Base-by-base conservation (phyloP, 352 stramenopile genomes). In the Aphanomyces invadans region DNA sequence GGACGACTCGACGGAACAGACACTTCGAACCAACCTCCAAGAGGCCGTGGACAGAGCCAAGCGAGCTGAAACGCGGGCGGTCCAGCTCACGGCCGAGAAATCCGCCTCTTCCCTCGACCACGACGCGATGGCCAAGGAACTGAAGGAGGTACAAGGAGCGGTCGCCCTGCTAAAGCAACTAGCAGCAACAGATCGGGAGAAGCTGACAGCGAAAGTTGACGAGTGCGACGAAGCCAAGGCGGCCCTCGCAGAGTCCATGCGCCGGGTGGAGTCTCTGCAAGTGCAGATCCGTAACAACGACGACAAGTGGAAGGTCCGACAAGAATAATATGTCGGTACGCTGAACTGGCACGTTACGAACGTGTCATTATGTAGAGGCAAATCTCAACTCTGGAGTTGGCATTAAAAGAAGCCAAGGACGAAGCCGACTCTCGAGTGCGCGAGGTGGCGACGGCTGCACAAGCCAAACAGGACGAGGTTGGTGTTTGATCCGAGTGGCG, bases 401-500 rank as follows among this genome's bases (percentile, higher is more conserved):
- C 55, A 15, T 3, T 38, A 3, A 26, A 11, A 2, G 25, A 48
- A 29, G 55, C 36, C 32, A 52, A 64, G 55, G 33, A 45, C 10
- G 21, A 45, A 32, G 5, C 19, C 17, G 55, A 52, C 9, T 32
- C 32, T n/a, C 19, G 19, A 62, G 25, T 25, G 2, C 28, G 33
- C 5, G 31, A 42, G 3, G 25, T 28, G 5, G 36, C 54, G 11
- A n/a, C 31, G 9, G 9, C 33, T 2, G n/a, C 21, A 28, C 36
- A 64, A 64, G 55, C 21, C 36, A 64, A 64, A 21, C 19, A 25
- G 3, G 31, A 64, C 55, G 55, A 45, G 55, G 55, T 64, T 51
- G 26, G 1, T 21, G 21, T 33, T 21, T 57, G 31, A 36, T 26
- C 36, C n/a, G n/a, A n/a, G 2, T 48, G 54, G 5, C 11, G 54